These are phyloP conservation scores for Dovyalis caffra DNA, from an alignment of 345 rosid species.

Conservation along the genomic window DNA sequence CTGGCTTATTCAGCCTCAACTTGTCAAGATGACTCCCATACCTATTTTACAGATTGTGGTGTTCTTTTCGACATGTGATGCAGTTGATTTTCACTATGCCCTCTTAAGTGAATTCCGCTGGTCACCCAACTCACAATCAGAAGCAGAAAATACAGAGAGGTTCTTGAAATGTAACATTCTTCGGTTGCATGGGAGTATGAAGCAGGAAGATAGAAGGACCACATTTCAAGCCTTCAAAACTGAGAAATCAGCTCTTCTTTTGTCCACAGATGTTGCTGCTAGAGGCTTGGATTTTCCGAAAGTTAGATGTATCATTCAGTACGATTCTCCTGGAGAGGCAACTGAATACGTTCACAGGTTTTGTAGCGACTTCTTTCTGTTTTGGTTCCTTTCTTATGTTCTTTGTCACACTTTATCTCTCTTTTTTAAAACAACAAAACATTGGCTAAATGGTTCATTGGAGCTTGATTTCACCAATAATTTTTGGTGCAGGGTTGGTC, in stretches of 20 bases:
- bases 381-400: constrained; percentile 5
- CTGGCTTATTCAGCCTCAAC: constrained; percentile 2
- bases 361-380: not conserved
- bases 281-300: constrained; percentile 95
- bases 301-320: constrained; percentile 90
- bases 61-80: constrained; percentile 96
- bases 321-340: constrained; percentile 99
- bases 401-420: not conserved
- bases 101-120: constrained; percentile 67
- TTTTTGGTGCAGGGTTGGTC: constrained; percentile 74
- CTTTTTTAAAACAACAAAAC: constrained; percentile 1
- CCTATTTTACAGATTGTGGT: constrained; percentile 70
- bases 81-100: constrained; percentile 91
- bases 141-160: constrained; percentile 38
- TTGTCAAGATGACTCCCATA: constrained; percentile 13
- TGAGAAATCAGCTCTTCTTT: constrained; percentile 76
- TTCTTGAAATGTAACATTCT: constrained; percentile 72
- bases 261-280: constrained; percentile 87
- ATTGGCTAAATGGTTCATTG: not conserved
- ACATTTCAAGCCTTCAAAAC: constrained; percentile 70
- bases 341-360: constrained; percentile 98
- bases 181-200: constrained; percentile 89
- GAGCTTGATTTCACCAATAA: constrained; percentile 17
- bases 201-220: constrained; percentile 82
- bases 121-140: constrained; percentile 52